phyloP scores from a whole-genome alignment of 148 eudicot genomes.

The Arbutus unedo region DNA sequence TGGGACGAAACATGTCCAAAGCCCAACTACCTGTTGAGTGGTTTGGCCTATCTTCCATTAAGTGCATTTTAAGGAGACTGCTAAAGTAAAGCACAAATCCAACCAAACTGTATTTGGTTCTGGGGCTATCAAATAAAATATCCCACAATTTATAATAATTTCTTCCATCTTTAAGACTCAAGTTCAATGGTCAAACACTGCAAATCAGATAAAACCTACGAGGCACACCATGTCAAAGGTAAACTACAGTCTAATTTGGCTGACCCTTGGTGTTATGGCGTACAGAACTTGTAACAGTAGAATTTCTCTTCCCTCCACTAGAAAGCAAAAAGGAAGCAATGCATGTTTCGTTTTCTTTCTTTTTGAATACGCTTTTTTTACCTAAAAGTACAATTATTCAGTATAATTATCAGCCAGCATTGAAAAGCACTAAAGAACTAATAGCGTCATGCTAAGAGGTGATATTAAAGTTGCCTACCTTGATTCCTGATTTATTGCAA shows the following conservation, averaged over 20 bases:
- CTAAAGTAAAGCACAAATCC: not conserved
- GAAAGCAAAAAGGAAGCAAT: not conserved
- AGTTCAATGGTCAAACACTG: not conserved
- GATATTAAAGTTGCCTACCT: not conserved
- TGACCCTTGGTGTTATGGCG: not conserved
- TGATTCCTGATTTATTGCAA: not conserved
- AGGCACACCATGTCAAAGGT: not conserved
- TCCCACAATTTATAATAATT: not conserved
- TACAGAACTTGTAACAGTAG: not conserved
- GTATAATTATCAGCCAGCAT: not conserved
- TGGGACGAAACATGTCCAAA: not conserved
- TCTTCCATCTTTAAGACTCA: constrained; percentile 1
- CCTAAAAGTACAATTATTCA: not conserved
- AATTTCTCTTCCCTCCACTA: not conserved
- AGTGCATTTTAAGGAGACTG: not conserved
- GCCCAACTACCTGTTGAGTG: not conserved
- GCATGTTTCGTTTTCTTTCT: not conserved
- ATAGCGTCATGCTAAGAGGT: not conserved
- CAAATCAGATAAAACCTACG: not conserved
- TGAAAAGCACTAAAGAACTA: not conserved
- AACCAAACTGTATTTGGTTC: not conserved
- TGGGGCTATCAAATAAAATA: not conserved
- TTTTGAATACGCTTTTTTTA: not conserved
- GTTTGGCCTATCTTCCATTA: not conserved
- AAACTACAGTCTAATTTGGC: not conserved